Percentiles rank a stretch among this genome's conserved stretches.
phyloP scores from a whole-genome alignment of 208 protist genomes.

The Trypanosoma platydactyli region DNA sequence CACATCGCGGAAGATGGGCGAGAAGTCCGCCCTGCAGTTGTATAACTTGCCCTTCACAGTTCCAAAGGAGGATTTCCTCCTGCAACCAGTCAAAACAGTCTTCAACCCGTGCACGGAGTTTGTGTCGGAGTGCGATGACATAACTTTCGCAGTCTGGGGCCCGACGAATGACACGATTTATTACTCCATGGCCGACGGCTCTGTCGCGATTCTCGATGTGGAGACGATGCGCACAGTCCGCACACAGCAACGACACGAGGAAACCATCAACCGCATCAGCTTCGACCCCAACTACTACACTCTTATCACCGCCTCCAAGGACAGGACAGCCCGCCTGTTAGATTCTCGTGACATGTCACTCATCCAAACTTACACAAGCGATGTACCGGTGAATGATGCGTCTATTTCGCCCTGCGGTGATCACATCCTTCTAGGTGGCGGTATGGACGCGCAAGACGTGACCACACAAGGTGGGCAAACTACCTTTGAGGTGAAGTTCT shows the following conservation, averaged over 20 bases:
- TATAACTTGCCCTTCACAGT: slow-evolving; percentile 85
- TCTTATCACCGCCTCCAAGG: slow-evolving; percentile 93
- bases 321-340: slow-evolving; percentile 94
- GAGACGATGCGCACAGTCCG: slow-evolving; percentile 82
- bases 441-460: slow-evolving; percentile 95
- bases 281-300: slow-evolving; percentile 90
- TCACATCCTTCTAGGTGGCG: slow-evolving; percentile 96
- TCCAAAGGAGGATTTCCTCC: slow-evolving; percentile 54
- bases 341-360: slow-evolving; percentile 92
- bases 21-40: slow-evolving; percentile 82
- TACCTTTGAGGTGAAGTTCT: slow-evolving; percentile 97
- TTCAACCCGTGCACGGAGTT: slow-evolving; percentile 68
- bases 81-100: slow-evolving; percentile 53
- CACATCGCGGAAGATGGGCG: slow-evolving; percentile 85
- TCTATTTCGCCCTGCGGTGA: slow-evolving; percentile 92
- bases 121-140: slow-evolving; percentile 44
- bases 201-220: slow-evolving; percentile 92
- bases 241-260: slow-evolving; percentile 66
- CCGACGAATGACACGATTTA: slow-evolving; percentile 96
- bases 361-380: slow-evolving; percentile 96
- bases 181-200: slow-evolving; percentile 91
- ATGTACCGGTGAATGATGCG: slow-evolving; percentile 96
- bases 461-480: slow-evolving; percentile 90
- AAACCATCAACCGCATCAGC: slow-evolving; percentile 77
- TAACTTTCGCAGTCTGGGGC: slow-evolving; percentile 94